Evolutionary conservation across 2,329 filamentous ascomycete species (phyloP).

Genomic region (Cordyceps sp.): DNA sequence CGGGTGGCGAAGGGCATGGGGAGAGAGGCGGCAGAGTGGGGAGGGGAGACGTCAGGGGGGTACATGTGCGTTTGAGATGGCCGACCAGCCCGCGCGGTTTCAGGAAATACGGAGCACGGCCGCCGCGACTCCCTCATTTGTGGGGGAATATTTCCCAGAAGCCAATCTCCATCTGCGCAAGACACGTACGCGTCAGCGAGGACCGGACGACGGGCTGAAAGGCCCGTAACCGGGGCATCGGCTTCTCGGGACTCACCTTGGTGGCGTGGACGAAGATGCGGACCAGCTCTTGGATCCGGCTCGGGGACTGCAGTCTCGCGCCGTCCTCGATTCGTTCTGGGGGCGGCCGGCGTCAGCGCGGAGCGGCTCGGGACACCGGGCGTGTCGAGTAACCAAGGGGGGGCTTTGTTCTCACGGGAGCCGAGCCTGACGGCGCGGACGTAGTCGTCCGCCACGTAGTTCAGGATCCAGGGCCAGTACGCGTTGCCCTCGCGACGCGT

Average conservation of each 20-base stretch:
- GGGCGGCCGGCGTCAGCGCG: background rate
- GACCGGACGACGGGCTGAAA: background rate
- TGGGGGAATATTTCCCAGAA: conserved; percentile 38
- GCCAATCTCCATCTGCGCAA: conserved; percentile 31
- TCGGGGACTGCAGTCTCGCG: conserved; percentile 54
- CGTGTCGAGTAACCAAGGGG: too few species aligned
- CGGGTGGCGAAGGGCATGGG: too few species aligned
- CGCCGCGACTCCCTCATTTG: too few species aligned
- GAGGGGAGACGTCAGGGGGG: too few species aligned
- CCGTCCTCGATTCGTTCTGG: conserved; percentile 60
- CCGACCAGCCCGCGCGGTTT: too few species aligned
- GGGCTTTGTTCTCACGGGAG: conserved; percentile 48
- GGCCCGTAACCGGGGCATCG: background rate
- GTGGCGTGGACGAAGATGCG: conserved; percentile 79
- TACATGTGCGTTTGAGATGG: too few species aligned
- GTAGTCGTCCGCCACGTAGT: conserved; percentile 74
- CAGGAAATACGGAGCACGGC: too few species aligned
- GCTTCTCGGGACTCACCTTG: conserved; percentile 33
- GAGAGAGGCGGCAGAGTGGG: too few species aligned
- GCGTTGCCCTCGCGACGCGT: conserved; percentile 47
- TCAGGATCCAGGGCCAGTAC: conserved; percentile 87
- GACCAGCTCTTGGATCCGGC: conserved; percentile 65
- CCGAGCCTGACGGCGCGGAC: conserved; percentile 52
- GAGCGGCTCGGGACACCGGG: too few species aligned
- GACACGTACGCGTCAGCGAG: background rate